Conservation (phyloP, 257 asterid genomes). For the Capsicum baccatum region DNA sequence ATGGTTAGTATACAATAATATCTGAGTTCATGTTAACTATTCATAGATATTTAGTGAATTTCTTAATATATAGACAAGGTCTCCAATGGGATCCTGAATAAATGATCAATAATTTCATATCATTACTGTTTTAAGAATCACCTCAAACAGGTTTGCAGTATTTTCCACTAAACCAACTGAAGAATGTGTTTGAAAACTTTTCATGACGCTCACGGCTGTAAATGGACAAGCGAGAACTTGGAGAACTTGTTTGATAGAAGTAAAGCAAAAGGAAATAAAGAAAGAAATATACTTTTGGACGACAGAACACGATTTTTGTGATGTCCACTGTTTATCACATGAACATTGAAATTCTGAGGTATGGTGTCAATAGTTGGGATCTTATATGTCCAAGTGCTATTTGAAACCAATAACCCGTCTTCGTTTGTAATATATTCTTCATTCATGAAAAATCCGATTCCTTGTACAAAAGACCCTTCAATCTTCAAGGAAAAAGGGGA, state of each 20-base stretch:
- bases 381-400: conserved; percentile 82
- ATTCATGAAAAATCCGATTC: conserved; percentile 81
- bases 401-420: conserved; percentile 57
- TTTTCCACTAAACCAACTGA: background rate
- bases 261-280: background rate
- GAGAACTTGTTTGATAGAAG: background rate
- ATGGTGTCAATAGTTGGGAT: conserved; percentile 82
- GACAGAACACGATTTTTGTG: conserved; percentile 72
- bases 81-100: background rate
- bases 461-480: conserved; percentile 91
- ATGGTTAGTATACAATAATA: background rate
- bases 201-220: background rate
- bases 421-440: conserved; percentile 67
- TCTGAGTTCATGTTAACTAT: background rate
- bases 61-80: too few relatives aligned
- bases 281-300: conserved; percentile 62
- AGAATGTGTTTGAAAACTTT: background rate
- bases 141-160: background rate
- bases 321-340: conserved; percentile 63
- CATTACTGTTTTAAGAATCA: background rate
- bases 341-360: conserved; percentile 65
- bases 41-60: too few relatives aligned
- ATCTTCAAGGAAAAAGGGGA: conserved; percentile 46
- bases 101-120: too few relatives aligned
- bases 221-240: background rate